These are phyloP conservation scores for Ophiocytium majus DNA, from an alignment of 352 stramenopile species.

Conservation along the genomic window DNA sequence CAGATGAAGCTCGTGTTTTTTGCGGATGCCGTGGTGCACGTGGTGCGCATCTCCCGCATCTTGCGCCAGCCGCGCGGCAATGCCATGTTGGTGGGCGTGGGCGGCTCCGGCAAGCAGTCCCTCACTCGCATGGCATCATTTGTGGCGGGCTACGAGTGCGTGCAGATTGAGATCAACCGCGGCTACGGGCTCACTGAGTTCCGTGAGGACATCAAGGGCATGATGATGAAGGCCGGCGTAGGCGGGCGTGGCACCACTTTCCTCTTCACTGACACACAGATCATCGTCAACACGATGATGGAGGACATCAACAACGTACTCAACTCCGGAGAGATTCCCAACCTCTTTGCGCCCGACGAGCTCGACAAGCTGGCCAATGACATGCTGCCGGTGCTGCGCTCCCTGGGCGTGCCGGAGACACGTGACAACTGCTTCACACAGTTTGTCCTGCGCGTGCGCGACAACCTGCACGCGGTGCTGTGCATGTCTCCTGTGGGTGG, in stretches of 20 bases:
- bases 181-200: conserved; percentile 82
- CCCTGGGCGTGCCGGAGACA: conserved; percentile 77
- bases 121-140: conserved; percentile 81
- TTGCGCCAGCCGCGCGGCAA: conserved; percentile 84
- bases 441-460: conserved; percentile 83
- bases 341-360: conserved; percentile 85
- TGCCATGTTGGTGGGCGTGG: conserved; percentile 91
- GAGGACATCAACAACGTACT: conserved; percentile 95
- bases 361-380: conserved; percentile 86
- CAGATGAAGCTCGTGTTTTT: conserved; percentile 96
- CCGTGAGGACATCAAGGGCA: conserved; percentile 84
- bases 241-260: conserved; percentile 71
- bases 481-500: conserved; percentile 89
- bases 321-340: conserved; percentile 91
- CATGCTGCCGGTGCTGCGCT: conserved; percentile 81
- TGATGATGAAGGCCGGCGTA: conserved; percentile 87
- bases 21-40: conserved; percentile 80
- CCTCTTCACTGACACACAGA: conserved; percentile 90
- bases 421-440: conserved; percentile 80
- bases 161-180: conserved; percentile 84
- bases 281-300: conserved; percentile 87
- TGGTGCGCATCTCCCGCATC: conserved; percentile 79
- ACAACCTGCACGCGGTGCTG: conserved; percentile 88
- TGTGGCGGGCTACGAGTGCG: conserved; percentile 81
- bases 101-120: conserved; percentile 86